phyloP scores from a whole-genome alignment of 805 yeast genomes.

The Metschnikowia borealis region DNA sequence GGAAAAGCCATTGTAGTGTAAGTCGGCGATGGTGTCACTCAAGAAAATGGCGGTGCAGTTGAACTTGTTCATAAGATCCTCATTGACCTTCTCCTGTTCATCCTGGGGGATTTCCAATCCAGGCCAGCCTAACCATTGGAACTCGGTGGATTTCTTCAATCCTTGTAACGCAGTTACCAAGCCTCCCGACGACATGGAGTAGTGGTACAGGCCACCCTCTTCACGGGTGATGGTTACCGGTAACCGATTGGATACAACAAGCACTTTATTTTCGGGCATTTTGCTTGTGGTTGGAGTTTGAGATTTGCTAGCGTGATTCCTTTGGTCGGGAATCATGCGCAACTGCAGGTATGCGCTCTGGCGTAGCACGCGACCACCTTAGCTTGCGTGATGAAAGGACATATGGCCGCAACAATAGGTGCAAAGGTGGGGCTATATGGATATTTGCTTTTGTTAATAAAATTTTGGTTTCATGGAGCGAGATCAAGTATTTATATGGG shows the following conservation, averaged over 20 bases:
- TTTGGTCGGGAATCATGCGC: not conserved
- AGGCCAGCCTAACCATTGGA: slow-evolving; percentile 99
- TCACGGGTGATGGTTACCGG: slow-evolving; percentile 86
- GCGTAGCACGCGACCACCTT: not conserved
- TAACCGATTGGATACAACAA: slow-evolving; percentile 90
- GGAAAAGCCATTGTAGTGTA: slow-evolving; percentile 94
- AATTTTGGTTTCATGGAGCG: not conserved
- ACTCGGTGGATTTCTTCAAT: slow-evolving; percentile 71
- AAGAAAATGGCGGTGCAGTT: slow-evolving; percentile 88
- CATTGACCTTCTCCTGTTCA: slow-evolving; percentile 65
- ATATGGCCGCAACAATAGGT: not conserved
- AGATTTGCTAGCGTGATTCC: slow-evolving; percentile 1
- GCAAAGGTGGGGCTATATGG: not conserved
- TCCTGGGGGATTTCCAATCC: slow-evolving; percentile 73
- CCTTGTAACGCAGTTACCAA: slow-evolving; percentile 95
- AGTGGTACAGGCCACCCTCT: slow-evolving; percentile 62
- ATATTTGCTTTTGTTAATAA: too few species aligned
- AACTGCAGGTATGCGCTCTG: slow-evolving; percentile 3
- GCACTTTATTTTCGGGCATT: slow-evolving; percentile 54
- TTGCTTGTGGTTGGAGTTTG: not conserved
- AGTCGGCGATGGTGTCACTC: slow-evolving; percentile 85
- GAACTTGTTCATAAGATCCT: slow-evolving; percentile 71
- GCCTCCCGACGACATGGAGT: slow-evolving; percentile 95
- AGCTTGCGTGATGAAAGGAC: not conserved
- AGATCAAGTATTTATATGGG: not conserved